Percentiles rank a stretch among this genome's conserved stretches.
Conservation (phyloP, 345 rosid species). For the Xanthoceras sorbifolium region DNA sequence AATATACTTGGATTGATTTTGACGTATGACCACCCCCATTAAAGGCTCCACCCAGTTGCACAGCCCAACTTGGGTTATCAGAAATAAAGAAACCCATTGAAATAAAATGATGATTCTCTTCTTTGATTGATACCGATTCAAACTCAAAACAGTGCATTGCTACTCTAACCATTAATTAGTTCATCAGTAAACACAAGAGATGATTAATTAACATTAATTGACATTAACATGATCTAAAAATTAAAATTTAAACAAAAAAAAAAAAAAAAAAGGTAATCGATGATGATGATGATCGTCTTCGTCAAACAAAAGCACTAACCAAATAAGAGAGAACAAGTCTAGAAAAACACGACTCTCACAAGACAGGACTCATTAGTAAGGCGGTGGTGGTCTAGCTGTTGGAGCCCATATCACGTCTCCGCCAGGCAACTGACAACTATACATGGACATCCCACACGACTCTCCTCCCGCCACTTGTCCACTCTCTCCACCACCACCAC, state of each 20-base stretch:
- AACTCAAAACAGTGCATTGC: background rate
- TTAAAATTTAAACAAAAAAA: background rate
- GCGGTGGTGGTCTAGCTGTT: conserved; percentile 61
- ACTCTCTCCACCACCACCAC: conserved; percentile 54
- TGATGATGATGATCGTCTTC: background rate
- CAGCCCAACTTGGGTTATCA: background rate
- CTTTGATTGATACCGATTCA: background rate
- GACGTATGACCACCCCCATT: background rate
- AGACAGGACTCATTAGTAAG: conserved; percentile 35
- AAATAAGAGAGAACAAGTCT: background rate
- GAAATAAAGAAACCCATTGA: background rate
- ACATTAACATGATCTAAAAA: background rate
- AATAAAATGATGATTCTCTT: background rate
- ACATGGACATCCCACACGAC: conserved; percentile 64
- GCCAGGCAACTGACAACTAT: conserved; percentile 56
- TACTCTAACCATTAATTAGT: background rate
- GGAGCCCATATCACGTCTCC: conserved; percentile 83
- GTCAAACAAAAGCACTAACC: conserved; percentile 7
- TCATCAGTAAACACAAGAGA: background rate
- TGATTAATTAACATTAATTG: background rate
- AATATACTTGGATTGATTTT: background rate
- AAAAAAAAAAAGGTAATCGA: background rate
- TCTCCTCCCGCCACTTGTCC: conserved; percentile 53
- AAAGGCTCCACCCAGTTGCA: background rate
- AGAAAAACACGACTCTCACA: background rate